Base-by-base conservation (phyloP, 768 basidiomycete species). In the Lactifluus piperatus region DNA sequence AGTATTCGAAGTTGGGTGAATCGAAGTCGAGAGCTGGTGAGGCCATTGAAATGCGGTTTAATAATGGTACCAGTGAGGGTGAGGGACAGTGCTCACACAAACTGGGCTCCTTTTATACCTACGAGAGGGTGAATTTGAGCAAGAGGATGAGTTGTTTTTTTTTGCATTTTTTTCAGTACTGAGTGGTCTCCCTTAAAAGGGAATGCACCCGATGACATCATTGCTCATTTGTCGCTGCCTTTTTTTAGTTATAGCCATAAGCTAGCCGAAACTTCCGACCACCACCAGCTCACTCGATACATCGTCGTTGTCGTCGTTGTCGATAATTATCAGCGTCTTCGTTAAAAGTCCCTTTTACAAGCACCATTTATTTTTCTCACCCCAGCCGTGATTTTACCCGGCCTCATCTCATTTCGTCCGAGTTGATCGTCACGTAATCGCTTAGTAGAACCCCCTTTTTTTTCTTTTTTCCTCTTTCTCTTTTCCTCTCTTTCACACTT, bases 1-100 rank as follows among this genome's bases (percentile, higher is more conserved):
- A 73, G 66, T 73, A 73, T 48, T 68, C 67, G 56, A 65, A 62
- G 50, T 57, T 46, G 47, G 64, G 51, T 54, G 62, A 59, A 34
- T 65, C 58, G 30, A 63, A 49, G 32, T 58, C 46, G 27, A 43
- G 48, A 56, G 47, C 62, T 62, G 47, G 51, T 41, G 62, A 56
- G 5, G 64, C 41, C 64, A 64, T 64, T 50, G 16, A 39, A 14
- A 36, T 7, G 49, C 5, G 34, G 10, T 37, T 51, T 11, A 54
- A 26, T 50, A 47, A 36, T 18, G 26, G 29, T 14, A 43, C 13
- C 4, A 36, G 27, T 30, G 36, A n/a, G 44, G 54, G 54, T 49
- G 53, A 47, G 52, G 54, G 34, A 26, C 43, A 43, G 29, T 5
- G 24, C 60, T 56, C 54, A 56, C 60, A 10, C 36, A 10, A 47